Percentiles rank a stretch among this genome's conserved stretches.
Conservation (phyloP, 305 asterid species). For the Ajuga reptans region DNA sequence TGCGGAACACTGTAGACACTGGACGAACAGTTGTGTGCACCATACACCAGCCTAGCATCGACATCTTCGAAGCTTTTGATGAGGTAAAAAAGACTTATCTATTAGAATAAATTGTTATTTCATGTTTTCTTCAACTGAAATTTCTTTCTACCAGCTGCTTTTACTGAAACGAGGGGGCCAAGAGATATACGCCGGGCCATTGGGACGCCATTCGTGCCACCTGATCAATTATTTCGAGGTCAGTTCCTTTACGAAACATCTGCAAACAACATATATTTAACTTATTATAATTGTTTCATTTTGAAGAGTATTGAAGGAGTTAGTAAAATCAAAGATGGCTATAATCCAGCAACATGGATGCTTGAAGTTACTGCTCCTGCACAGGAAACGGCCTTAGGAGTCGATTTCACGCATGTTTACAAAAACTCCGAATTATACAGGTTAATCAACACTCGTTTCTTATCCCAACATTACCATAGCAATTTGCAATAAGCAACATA, state of each 20-base stretch:
- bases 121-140: not conserved
- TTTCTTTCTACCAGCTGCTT: constrained; percentile 21
- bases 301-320: constrained; percentile 33
- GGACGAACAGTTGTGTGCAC: constrained; percentile 55
- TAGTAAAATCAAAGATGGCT: constrained; percentile 32
- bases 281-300: not conserved
- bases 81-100: constrained; percentile 34
- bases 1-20: constrained; percentile 43
- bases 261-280: not conserved
- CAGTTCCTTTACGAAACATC: not conserved
- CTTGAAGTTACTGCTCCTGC: constrained; percentile 35
- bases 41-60: constrained; percentile 53
- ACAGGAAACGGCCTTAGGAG: constrained; percentile 29
- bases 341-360: constrained; percentile 59
- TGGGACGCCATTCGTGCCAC: constrained; percentile 29
- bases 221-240: constrained; percentile 37
- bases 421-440: constrained; percentile 30
- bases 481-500: not conserved
- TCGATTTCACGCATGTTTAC: constrained; percentile 29
- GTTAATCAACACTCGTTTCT: not conserved
- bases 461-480: too few species aligned
- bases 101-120: too few species aligned
- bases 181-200: constrained; percentile 41
- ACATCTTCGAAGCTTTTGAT: constrained; percentile 46
- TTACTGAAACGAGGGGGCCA: constrained; percentile 37